Evolutionary conservation across 1,139 yeast species (phyloP), one percentile per base, ranked within the genome.

Genomic region (Yamadazyma dushanensis): DNA sequence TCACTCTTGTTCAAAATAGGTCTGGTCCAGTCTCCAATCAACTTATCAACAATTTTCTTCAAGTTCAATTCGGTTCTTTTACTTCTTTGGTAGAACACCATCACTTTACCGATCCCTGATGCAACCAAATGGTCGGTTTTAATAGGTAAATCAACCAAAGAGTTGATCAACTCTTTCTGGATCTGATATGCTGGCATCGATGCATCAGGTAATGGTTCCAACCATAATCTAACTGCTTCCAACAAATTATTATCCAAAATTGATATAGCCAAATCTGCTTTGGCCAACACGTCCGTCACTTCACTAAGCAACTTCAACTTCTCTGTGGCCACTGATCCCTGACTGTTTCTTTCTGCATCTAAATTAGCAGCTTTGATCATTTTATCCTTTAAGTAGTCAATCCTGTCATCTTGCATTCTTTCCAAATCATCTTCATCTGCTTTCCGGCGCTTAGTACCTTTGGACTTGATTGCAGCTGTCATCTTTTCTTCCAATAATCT

Each of bases 171-270:
- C 39, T 85, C 92, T 58, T 85, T 87, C 59, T 94, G 98, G 47
- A 94, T 90, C 60, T 90, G 96, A 62, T 86, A 92, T 1, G 96
- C 94, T 10, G 99, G 99, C 65, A 94, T 73, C 6, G 97, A 88
- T 30, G 95, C 96, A 68, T 94, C 98, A 2, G 98, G 98, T 49
- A 94, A 73, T 28, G 99, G 99, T 59, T 94, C 99, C 41, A 94
- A 73, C 99, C 99, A 94, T 57, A 88, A 82, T 50, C 97, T 76
- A 26, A 94, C 92, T 34, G 96, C 94, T 53, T 92, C 97, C 46
- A 94, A 72, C 52, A 94, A 65, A 60, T 94, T 94, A 59, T 92
- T 94, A 66, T 94, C 99, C 53, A 94, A 73, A 38, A 94, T 87
- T 11, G 96, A 85, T 54, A 90, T 96, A 22, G 96, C 88, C 51